A percentile compares a stretch with the other conserved stretches of the same genome.
Conservation (phyloP, 305 asterid species). For the Plantago lanceolata region DNA sequence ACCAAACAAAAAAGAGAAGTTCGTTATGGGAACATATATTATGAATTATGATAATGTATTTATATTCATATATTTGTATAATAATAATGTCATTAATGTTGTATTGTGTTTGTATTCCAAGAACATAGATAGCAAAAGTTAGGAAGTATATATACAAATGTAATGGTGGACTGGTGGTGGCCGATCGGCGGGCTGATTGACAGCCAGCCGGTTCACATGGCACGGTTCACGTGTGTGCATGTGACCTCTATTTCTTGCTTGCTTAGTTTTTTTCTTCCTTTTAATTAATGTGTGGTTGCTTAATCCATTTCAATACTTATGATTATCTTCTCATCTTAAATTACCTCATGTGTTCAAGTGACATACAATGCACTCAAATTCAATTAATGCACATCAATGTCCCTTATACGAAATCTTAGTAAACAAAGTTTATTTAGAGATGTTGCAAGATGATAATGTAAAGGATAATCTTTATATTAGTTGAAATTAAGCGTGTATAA, state of each 20-base stretch:
- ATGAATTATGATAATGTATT: no score
- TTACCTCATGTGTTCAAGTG: no score
- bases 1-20: background rate
- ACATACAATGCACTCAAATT: no score
- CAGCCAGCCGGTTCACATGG: slow-evolving; percentile 59
- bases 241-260: slow-evolving; percentile 32
- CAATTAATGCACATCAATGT: no score
- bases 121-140: background rate
- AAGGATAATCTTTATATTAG: no score
- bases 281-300: slow-evolving; percentile 27
- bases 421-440: no score
- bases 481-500: no score
- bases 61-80: no score
- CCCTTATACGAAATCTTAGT: no score
- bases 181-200: slow-evolving; percentile 18
- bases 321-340: no score
- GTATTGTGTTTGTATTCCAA: slow-evolving; percentile 8
- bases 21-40: background rate
- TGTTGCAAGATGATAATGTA: no score
- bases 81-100: no score
- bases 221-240: slow-evolving; percentile 59
- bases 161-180: background rate
- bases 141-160: background rate
- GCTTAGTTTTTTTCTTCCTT: slow-evolving; percentile 1
- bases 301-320: slow-evolving; percentile 1